Base-by-base conservation (phyloP, 2,329 filamentous ascomycete genomes). In the Dothiorella sarmentorum region DNA sequence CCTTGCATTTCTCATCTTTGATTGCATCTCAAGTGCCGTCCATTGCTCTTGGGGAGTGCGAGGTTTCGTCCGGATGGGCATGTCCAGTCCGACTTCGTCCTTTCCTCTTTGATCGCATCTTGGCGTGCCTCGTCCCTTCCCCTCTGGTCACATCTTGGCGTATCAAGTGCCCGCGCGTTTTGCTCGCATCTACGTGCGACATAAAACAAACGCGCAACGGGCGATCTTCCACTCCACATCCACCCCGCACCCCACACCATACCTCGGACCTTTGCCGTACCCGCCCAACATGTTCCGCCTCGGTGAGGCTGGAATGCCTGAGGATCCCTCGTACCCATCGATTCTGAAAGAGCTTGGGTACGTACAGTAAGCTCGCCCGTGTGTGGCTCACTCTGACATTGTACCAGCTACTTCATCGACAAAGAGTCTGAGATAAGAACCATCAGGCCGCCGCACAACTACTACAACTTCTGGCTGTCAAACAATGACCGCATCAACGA, bases 271-370 rank as follows among this genome's bases (percentile, higher is more conserved):
- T n/a, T n/a, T n/a, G n/a, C n/a, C n/a, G n/a, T n/a, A n/a, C n/a
- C n/a, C n/a, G n/a, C 3, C n/a, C 66, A 77, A 55, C 37, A 94
- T 97, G 91, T 96, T 94, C 69, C 84, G 87, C 52, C 88, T 88
- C 58, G 78, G 80, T 37, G 84, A 84, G 75, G 79, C 81, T 7
- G 82, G 84, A 64, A 83, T 96, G 3, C 89, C 90, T n/a, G 71
- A 78, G 56, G 89, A 96, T 67, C 81, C 84, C 0, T 69, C 77
- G 11, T 95, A 88, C 68, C 80, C 85, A 10, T 74, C 80, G 0
- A 78, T 89, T 65, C 77, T 97, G 26, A 76, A 84, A 60, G 76
- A 82, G 56, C 84, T 97, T 3, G 92, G 91, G 88, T 93, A 76
- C 66, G 79, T 67, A 27, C 45, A 27, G 6, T 10, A n/a, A 20